Percentiles rank a stretch among this genome's conserved stretches.
Conservation (phyloP, 2,329 filamentous ascomycete species). For the Phialophora macrospora region DNA sequence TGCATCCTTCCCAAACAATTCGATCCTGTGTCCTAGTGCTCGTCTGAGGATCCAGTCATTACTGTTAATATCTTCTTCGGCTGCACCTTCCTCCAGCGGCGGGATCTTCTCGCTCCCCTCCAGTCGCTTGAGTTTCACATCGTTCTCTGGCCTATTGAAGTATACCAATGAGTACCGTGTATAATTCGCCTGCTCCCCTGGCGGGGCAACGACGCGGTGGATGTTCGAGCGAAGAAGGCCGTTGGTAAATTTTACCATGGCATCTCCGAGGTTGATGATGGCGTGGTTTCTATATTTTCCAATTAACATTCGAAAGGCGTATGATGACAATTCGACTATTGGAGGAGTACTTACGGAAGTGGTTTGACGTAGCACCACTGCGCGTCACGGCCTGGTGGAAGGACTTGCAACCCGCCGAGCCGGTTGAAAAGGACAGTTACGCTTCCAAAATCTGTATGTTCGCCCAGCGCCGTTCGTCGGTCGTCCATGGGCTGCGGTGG, state of each 20-base stretch:
- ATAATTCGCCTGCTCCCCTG: conserved; percentile 53
- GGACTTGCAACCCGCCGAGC: conserved; percentile 60
- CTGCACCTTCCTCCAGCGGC: conserved; percentile 41
- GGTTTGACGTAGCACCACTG: conserved; percentile 61
- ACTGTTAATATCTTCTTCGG: conserved; percentile 47
- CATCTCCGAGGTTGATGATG: conserved; percentile 45
- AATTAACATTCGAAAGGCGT: not conserved
- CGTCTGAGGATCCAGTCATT: conserved; percentile 50
- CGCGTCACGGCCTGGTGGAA: conserved; percentile 49
- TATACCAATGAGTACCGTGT: conserved; percentile 61
- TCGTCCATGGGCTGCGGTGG: conserved; percentile 54
- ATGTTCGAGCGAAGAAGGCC: conserved; percentile 49
- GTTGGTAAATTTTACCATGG: conserved; percentile 53
- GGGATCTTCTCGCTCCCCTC: conserved; percentile 46
- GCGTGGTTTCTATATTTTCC: conserved; percentile 42
- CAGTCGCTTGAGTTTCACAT: conserved; percentile 51
- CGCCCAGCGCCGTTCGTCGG: conserved; percentile 52
- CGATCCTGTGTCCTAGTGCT: conserved; percentile 45
- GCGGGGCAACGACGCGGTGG: conserved; percentile 58
- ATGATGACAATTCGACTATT: not conserved
- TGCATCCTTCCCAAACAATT: conserved; percentile 33
- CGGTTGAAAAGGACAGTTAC: conserved; percentile 63
- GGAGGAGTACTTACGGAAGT: conserved; percentile 40
- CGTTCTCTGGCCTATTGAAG: conserved; percentile 58
- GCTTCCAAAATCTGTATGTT: conserved; percentile 63